Conservation (phyloP, 2,329 filamentous ascomycete species). For the Ceratocystis variospora region DNA sequence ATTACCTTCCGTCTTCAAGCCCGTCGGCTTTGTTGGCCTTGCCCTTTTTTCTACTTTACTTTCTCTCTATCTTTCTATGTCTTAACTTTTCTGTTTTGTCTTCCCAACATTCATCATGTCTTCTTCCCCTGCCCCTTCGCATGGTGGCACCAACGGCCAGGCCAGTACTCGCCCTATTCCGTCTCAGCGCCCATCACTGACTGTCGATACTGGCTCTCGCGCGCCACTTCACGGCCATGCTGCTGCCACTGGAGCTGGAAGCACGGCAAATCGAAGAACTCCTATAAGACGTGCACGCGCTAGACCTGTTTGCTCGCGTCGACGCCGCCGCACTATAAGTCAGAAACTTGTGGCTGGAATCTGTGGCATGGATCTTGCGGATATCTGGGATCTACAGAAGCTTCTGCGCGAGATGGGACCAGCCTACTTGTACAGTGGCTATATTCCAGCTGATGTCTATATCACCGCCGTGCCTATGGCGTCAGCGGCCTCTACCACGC, state of each 20-base stretch:
- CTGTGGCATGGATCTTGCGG: not conserved
- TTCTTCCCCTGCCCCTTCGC: not conserved
- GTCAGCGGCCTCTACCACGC: not conserved
- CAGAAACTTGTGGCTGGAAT: too few species aligned
- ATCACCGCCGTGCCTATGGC: constrained; percentile 12
- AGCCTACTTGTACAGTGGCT: constrained; percentile 13
- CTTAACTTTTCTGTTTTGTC: too few species aligned
- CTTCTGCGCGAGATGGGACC: constrained; percentile 17
- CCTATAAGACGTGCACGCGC: not conserved
- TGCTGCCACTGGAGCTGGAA: not conserved
- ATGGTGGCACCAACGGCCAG: too few species aligned
- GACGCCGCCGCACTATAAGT: too few species aligned
- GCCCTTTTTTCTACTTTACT: too few species aligned
- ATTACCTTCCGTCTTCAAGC: too few species aligned
- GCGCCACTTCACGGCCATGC: not conserved
- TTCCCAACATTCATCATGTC: too few species aligned
- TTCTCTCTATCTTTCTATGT: too few species aligned
- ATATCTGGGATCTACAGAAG: constrained; percentile 17
- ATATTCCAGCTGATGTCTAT: constrained; percentile 13
- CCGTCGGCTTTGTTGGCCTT: too few species aligned
- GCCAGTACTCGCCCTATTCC: not conserved
- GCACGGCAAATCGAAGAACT: not conserved
- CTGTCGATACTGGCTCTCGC: constrained; percentile 13
- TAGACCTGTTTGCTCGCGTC: too few species aligned
- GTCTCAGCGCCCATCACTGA: constrained; percentile 11